These are phyloP conservation scores for Marchantia polymorpha DNA, from an alignment of 225 moss, liverwort and hornwort species.

Conservation along the genomic window DNA sequence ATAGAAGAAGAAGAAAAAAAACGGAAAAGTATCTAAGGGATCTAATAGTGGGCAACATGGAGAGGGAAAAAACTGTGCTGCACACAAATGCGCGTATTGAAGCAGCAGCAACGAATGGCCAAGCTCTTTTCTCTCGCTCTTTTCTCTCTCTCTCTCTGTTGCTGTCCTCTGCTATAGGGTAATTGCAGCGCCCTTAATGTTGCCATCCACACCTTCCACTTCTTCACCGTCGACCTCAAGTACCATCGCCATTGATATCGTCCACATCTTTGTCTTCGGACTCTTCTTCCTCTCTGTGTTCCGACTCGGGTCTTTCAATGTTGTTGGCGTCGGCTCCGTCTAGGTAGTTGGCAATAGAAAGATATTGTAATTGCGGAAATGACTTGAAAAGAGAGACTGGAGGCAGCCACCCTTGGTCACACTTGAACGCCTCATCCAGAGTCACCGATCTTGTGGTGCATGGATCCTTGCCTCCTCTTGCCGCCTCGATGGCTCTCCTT, in stretches of 20 bases:
- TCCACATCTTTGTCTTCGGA: slow-evolving; percentile 65
- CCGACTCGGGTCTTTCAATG: slow-evolving; percentile 78
- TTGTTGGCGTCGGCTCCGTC: slow-evolving; percentile 68
- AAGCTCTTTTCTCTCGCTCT: not conserved
- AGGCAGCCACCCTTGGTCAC: slow-evolving; percentile 64
- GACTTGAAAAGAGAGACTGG: slow-evolving; percentile 48
- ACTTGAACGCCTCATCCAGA: slow-evolving; percentile 70
- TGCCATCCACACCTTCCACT: slow-evolving; percentile 50
- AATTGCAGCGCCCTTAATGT: slow-evolving; percentile 51
- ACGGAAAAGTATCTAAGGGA: slow-evolving; percentile 25
- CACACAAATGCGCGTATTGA: slow-evolving; percentile 18
- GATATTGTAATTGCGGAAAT: slow-evolving; percentile 58
- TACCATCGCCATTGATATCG: slow-evolving; percentile 39
- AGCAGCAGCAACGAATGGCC: not conserved
- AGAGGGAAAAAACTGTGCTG: slow-evolving; percentile 8
- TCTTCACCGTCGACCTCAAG: slow-evolving; percentile 56
- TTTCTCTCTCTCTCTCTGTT: not conserved
- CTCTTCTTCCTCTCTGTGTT: slow-evolving; percentile 64
- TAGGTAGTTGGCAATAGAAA: slow-evolving; percentile 76
- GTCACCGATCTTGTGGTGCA: slow-evolving; percentile 51
- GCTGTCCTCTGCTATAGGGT: slow-evolving; percentile 15
- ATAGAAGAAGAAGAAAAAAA: not conserved
- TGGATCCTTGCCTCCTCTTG: slow-evolving; percentile 47
- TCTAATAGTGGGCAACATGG: slow-evolving; percentile 2
- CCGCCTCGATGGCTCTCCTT: slow-evolving; percentile 75